Evolutionary conservation across 1,139 yeast species (phyloP), one percentile per base, ranked within the genome.

Genomic region (Tardiomyces blankii): DNA sequence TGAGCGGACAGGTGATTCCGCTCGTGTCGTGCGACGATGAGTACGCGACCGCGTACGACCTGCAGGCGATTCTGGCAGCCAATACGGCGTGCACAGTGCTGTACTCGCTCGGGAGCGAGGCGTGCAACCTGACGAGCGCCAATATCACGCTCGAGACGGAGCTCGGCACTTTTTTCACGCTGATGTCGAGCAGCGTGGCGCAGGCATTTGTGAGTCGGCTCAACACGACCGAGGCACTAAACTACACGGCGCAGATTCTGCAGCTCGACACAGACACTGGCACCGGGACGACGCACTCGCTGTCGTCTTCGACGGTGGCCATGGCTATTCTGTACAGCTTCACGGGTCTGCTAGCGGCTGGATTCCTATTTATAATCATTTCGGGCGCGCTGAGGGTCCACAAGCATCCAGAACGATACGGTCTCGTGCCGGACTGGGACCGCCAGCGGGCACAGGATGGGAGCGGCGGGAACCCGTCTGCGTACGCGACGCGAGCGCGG

Each of bases 351-450:
- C 54, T 64, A 2, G 63, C 65, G 1, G 58, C 57, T 2, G 50
- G 57, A 14, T 61, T 64, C 43, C 47, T 64, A 35, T 52, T 62
- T 42, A 50, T 63, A 13, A 61, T 64, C 39, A 53, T 62, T 5
- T 56, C 63, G 1, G 67, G 67, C 13, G 65, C 66, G 3, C 49
- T 62, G 25, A 54, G 68, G 3, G 60, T 62, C 2, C 66, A 62
- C 44, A 55, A 60, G 32, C 66, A 64, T 44, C 68, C 68, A 0
- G 68, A 64, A 44, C 51, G 67, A 23, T 64, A 64, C 46, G 65
- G 65, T 11, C 41, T 60, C 23, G 49, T 50, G 12, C 42, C 52
- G 12, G 46, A 54, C 4, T 50, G 45, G 3, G 21, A 27, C 18
- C 5, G 51, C 49, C 12, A 40, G 42, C 1, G 42, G 35, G 16